These are phyloP conservation scores for Cenococcum geophilum DNA, from an alignment of 495 filamentous ascomycete species.

Conservation along the genomic window DNA sequence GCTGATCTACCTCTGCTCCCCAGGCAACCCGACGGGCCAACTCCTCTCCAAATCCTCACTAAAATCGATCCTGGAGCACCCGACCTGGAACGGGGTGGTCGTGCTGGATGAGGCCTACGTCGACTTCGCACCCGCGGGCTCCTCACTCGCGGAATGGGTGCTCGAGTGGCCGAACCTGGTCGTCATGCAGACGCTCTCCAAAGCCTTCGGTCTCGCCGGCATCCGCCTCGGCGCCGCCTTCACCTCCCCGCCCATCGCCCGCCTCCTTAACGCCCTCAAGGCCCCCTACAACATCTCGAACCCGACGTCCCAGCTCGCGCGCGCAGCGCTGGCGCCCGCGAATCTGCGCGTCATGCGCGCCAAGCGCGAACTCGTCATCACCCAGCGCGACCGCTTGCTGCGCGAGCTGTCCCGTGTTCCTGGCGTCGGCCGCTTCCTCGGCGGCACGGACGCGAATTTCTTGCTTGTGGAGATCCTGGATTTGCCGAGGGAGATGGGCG, in stretches of 20 bases:
- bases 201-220: slow-evolving; percentile 91
- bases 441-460: slow-evolving; percentile 80
- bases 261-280: slow-evolving; percentile 80
- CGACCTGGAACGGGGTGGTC: slow-evolving; percentile 91
- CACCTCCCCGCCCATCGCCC: slow-evolving; percentile 51
- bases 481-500: slow-evolving; percentile 47
- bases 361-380: slow-evolving; percentile 61
- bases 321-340: slow-evolving; percentile 56
- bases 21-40: slow-evolving; percentile 85
- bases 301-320: slow-evolving; percentile 76
- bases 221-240: slow-evolving; percentile 73
- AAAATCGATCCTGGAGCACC: slow-evolving; percentile 67
- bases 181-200: slow-evolving; percentile 95
- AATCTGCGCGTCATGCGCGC: slow-evolving; percentile 65
- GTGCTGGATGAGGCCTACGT: slow-evolving; percentile 95
- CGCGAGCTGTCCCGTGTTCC: slow-evolving; percentile 64
- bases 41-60: slow-evolving; percentile 73
- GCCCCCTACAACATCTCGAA: slow-evolving; percentile 92
- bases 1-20: slow-evolving; percentile 83
- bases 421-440: slow-evolving; percentile 75
- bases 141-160: slow-evolving; percentile 88
- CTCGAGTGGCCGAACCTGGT: slow-evolving; percentile 91
- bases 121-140: slow-evolving; percentile 77
- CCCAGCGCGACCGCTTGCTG: slow-evolving; percentile 71
- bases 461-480: slow-evolving; percentile 82